These are phyloP conservation scores for Fomitopsis pulvina DNA, from an alignment of 768 basidiomycete genomes.

Conservation along the genomic window DNA sequence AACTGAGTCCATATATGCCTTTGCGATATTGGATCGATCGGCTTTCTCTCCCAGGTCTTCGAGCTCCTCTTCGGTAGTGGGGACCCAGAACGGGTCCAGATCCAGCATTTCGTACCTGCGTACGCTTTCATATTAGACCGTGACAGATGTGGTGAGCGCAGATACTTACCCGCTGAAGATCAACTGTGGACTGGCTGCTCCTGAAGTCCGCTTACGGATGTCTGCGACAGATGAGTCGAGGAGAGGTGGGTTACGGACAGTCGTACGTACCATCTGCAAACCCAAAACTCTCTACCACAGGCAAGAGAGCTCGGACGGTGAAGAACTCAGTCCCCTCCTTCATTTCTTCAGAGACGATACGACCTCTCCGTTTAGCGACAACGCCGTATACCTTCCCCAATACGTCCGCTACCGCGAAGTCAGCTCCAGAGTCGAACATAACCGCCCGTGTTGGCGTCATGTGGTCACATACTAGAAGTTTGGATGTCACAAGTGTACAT, in stretches of 20 bases:
- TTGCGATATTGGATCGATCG: conserved; percentile 89
- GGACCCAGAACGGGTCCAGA: conserved; percentile 96
- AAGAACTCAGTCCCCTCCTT: conserved; percentile 96
- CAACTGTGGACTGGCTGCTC: conserved; percentile 94
- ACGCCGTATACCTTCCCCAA: conserved; percentile 97
- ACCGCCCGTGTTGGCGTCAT: too few relatives aligned
- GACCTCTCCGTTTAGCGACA: conserved; percentile 83
- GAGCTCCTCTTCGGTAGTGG: conserved; percentile 92
- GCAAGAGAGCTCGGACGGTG: conserved; percentile 82
- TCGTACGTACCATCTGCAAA: conserved; percentile 80
- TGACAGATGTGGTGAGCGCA: background rate
- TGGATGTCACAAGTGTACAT: conserved; percentile 99
- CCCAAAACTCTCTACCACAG: conserved; percentile 96
- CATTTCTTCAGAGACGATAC: conserved; percentile 97
- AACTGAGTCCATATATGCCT: conserved; percentile 86
- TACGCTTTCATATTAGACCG: conserved; percentile 8
- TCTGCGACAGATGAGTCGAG: conserved; percentile 39
- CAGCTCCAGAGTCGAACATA: conserved; percentile 11
- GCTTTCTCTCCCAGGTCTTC: conserved; percentile 97
- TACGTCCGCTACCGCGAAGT: conserved; percentile 66
- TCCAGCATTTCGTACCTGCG: conserved; percentile 86
- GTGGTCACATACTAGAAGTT: conserved; percentile 77
- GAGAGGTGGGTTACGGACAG: background rate
- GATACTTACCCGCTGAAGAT: conserved; percentile 84
- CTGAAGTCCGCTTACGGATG: conserved; percentile 92